These are phyloP conservation scores for Epichloe sylvatica DNA, from an alignment of 2,329 filamentous ascomycete genomes.

Conservation along the genomic window DNA sequence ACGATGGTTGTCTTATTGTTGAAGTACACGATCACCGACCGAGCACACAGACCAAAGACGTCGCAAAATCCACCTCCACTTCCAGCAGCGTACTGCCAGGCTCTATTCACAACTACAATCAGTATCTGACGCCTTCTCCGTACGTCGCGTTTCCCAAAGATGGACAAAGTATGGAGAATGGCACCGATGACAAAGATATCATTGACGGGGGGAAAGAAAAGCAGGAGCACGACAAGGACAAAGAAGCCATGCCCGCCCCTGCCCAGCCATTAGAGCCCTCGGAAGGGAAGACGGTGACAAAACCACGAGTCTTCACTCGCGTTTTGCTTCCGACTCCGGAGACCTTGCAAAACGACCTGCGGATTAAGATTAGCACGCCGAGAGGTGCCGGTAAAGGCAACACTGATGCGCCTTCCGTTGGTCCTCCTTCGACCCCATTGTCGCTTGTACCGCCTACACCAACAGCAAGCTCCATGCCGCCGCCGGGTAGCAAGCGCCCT, in stretches of 20 bases:
- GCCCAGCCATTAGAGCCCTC: slow-evolving; percentile 32
- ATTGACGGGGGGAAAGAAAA: slow-evolving; percentile 18
- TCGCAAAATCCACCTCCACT: slow-evolving; percentile 34
- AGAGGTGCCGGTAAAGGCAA: slow-evolving; percentile 25
- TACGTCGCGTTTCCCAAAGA: slow-evolving; percentile 61
- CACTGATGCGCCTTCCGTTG: slow-evolving; percentile 26
- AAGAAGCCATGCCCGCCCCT: slow-evolving; percentile 44
- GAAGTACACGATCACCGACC: slow-evolving; percentile 82
- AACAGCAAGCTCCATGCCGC: slow-evolving; percentile 42
- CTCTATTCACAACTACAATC: slow-evolving; percentile 86
- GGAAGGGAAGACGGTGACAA: slow-evolving; percentile 22
- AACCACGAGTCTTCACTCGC: slow-evolving; percentile 57
- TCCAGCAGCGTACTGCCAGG: slow-evolving; percentile 54
- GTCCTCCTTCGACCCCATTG: slow-evolving; percentile 55
- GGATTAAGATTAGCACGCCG: slow-evolving; percentile 62
- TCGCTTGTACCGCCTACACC: slow-evolving; percentile 47
- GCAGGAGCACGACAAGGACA: slow-evolving; percentile 29
- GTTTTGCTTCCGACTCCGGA: slow-evolving; percentile 76
- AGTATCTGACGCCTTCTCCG: slow-evolving; percentile 78
- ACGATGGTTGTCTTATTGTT: slow-evolving; percentile 90
- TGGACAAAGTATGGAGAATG: slow-evolving; percentile 27
- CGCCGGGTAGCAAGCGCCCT: slow-evolving; percentile 53
- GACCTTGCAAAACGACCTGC: slow-evolving; percentile 60
- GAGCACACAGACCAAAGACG: slow-evolving; percentile 43
- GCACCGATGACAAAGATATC: slow-evolving; percentile 19